Percentiles rank a stretch among this genome's conserved stretches.
Evolutionary conservation across 805 yeast species (phyloP).

Genomic region (Wickerhamomyces rabaulensis): DNA sequence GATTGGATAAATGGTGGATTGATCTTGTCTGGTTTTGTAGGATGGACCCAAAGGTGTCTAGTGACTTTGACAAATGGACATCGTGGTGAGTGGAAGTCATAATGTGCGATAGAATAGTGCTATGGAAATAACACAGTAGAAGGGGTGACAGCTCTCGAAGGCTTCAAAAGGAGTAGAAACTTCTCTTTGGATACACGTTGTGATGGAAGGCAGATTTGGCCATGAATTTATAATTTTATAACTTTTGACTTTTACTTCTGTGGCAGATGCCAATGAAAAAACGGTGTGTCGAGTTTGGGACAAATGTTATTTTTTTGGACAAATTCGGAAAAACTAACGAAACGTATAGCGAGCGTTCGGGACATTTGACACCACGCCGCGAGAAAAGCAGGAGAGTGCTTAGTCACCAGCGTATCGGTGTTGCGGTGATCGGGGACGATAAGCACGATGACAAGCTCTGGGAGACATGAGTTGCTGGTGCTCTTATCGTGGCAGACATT

Average conservation of each 20-base stretch:
- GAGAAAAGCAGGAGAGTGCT: no score
- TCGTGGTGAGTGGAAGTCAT: slow-evolving; percentile 11
- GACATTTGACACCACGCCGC: neutral
- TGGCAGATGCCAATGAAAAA: neutral
- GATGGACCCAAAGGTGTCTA: slow-evolving; percentile 35
- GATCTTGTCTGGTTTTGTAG: slow-evolving; percentile 45
- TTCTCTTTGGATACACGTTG: neutral
- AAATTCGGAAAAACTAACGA: neutral
- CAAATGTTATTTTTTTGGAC: neutral
- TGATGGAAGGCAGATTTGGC: neutral
- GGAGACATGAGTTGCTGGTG: no score
- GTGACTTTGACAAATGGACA: slow-evolving; percentile 13
- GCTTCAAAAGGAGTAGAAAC: neutral
- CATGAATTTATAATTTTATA: neutral
- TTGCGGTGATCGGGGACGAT: no score
- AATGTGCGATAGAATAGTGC: neutral
- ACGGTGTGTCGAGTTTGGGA: neutral
- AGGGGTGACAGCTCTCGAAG: neutral
- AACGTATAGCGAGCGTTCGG: neutral
- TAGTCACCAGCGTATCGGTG: no score
- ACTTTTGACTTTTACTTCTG: neutral
- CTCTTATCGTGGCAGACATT: no score
- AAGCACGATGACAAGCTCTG: no score
- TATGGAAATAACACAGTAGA: neutral
- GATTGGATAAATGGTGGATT: slow-evolving; percentile 36